These are phyloP conservation scores for Rhodamnia rubescens DNA, from an alignment of 345 rosid genomes.

Conservation along the genomic window DNA sequence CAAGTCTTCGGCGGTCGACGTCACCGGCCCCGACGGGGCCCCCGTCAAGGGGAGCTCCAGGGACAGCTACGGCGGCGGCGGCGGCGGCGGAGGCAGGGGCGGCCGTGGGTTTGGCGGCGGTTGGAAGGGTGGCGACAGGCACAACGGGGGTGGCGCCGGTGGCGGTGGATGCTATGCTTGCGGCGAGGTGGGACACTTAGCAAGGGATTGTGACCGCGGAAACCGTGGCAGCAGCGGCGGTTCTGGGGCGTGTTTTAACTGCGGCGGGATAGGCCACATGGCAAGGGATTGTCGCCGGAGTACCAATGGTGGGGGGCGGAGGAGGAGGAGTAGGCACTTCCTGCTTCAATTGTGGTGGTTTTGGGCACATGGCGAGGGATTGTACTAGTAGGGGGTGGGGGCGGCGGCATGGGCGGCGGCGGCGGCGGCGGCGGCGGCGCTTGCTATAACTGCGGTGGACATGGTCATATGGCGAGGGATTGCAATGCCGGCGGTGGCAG, in stretches of 20 bases:
- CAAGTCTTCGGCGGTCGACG: slow-evolving; percentile 37
- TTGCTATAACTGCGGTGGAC: slow-evolving; percentile 48
- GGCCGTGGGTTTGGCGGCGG: not conserved
- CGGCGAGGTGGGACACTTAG: slow-evolving; percentile 47
- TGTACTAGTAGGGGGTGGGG: slow-evolving; percentile 14
- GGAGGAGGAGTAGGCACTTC: slow-evolving; percentile 26
- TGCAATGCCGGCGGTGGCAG: slow-evolving; percentile 20
- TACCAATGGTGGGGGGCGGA: slow-evolving; percentile 17
- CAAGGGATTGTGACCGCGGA: slow-evolving; percentile 28
- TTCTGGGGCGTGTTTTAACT: slow-evolving; percentile 37
- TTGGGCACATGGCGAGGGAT: slow-evolving; percentile 44
- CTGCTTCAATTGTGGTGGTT: slow-evolving; percentile 36
- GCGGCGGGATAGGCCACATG: slow-evolving; percentile 51
- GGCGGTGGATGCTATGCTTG: slow-evolving; percentile 37
- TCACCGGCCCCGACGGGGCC: slow-evolving; percentile 34
- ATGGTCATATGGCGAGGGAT: slow-evolving; percentile 61
- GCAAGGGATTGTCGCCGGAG: slow-evolving; percentile 53
- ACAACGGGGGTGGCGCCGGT: slow-evolving; percentile 1
- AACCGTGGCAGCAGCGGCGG: slow-evolving; percentile 8
- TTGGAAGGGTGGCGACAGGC: slow-evolving; percentile 15
- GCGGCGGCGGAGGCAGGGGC: slow-evolving; percentile 4
- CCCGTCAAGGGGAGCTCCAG: slow-evolving; percentile 14
- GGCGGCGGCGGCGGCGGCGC: slow-evolving; percentile 4
- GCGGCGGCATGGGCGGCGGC: slow-evolving; percentile 12
- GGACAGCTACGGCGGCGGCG: slow-evolving; percentile 16